Base-by-base conservation (phyloP, 352 stramenopile species). In the Albugo candida region DNA sequence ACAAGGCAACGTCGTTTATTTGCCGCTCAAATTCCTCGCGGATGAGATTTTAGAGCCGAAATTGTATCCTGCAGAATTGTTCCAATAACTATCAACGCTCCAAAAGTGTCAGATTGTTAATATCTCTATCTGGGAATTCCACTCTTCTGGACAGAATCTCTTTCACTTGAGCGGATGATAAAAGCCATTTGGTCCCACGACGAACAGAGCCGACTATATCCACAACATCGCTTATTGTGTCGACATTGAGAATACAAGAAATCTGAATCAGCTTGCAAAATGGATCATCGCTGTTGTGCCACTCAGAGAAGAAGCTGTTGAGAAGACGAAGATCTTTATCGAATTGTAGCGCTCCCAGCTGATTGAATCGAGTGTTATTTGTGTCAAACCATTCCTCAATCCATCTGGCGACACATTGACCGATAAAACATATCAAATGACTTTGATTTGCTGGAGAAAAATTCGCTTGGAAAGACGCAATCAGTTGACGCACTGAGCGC, bases 321-420 rank as follows among this genome's bases (percentile, higher is more conserved):
- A 92, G 53, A 37, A 85, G 63, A 42, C 79, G 76, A 45, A 92
- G 27, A 49, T 92, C 79, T 52, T 92, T 92, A 55, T 92, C 79
- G 16, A 89, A 81, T 45, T 92, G 79, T 2, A 92, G 57, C 17
- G 79, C 76, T 14, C 79, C 79, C 19, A 92, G 70, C 52, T 85
- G 76, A 20, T 81, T 86, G 52, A 89, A 79, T 13, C 68, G 67
- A 45, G 63, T 54, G 27, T 54, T 53, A n/a, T 64, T 64, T 16
- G 61, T 58, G 14, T 69, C 43, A 39, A 89, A 77, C 70, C 78
- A 84, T 40, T 55, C 61, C 47, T 86, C 70, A 18, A 92, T 41
- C 35, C 80, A 53, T 40, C 65, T 62, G 3, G 61, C 60, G 11
- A 67, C 78, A 19, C 37, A 45, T 14, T 43, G 45, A 11, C 70